Conservation (phyloP, 108 stramenopile species). For the Fistulifera pelliculosa region DNA sequence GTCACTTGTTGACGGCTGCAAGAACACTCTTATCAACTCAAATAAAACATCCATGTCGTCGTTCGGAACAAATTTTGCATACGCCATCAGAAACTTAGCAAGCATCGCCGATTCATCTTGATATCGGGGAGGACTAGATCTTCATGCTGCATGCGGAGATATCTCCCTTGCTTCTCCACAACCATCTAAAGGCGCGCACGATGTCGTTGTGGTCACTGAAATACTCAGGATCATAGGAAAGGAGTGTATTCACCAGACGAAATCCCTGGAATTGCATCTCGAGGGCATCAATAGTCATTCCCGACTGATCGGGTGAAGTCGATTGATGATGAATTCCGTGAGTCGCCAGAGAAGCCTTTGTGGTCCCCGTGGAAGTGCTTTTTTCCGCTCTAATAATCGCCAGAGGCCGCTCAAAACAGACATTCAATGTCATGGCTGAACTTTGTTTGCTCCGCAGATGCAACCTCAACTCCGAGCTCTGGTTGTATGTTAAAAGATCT, state of each 20-base stretch:
- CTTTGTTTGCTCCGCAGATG: constrained; percentile 51
- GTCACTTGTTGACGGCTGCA: constrained; percentile 63
- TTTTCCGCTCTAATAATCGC: constrained; percentile 80
- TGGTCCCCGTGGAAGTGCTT: constrained; percentile 15
- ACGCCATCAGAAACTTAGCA: constrained; percentile 60
- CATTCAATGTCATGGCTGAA: constrained; percentile 59
- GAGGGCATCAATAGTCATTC: constrained; percentile 13
- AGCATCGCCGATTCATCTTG: constrained; percentile 60
- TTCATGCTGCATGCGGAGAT: constrained; percentile 69
- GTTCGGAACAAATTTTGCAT: constrained; percentile 42
- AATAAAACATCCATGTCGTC: constrained; percentile 75
- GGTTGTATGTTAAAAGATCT: constrained; percentile 45
- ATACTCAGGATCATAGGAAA: constrained; percentile 38
- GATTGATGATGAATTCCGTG: constrained; percentile 15
- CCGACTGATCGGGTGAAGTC: constrained; percentile 6
- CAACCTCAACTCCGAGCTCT: constrained; percentile 39
- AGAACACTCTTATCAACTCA: constrained; percentile 71
- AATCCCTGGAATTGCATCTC: constrained; percentile 78
- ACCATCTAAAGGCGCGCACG: constrained; percentile 68
- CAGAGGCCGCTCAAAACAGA: constrained; percentile 77
- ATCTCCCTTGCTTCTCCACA: constrained; percentile 85
- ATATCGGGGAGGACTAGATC: constrained; percentile 66
- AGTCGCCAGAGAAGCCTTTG: constrained; percentile 14
- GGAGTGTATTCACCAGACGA: constrained; percentile 43
- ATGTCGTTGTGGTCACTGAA: constrained; percentile 65